These are phyloP conservation scores for Macaranga tanarius DNA, from an alignment of 441 rosid species.

Conservation along the genomic window DNA sequence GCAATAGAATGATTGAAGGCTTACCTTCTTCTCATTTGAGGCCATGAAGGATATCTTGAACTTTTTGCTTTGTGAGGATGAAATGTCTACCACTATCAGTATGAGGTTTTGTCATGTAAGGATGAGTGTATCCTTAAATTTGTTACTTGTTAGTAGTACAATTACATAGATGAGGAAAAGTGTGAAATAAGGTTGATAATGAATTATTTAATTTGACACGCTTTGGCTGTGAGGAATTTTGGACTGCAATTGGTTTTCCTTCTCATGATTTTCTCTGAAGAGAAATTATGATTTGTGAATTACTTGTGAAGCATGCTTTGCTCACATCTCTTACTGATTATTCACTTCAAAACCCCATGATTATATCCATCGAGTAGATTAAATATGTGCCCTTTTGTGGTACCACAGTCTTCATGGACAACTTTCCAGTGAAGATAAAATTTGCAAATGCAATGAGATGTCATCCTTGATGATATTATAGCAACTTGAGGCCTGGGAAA, in stretches of 20 bases:
- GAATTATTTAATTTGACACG: constrained; percentile 1
- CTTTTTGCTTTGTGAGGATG: background rate
- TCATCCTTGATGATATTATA: background rate
- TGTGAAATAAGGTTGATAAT: background rate
- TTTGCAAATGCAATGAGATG: background rate
- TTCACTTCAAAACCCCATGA: background rate
- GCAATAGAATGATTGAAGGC: background rate
- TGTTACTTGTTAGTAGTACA: background rate
- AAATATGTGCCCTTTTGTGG: background rate
- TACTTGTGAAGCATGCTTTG: background rate
- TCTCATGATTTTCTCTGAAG: background rate
- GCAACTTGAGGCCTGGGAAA: background rate
- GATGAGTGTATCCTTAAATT: background rate
- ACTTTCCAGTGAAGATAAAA: background rate
- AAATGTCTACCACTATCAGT: background rate
- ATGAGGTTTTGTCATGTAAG: background rate
- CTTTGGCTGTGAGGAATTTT: background rate
- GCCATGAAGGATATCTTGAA: background rate
- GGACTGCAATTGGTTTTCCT: background rate
- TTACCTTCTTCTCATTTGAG: background rate
- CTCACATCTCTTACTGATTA: background rate
- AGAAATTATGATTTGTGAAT: background rate
- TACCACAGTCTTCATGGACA: background rate
- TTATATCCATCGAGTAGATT: background rate
- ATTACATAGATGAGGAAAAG: background rate